These are phyloP conservation scores for Lipomyces orientalis DNA, from an alignment of 805 yeast genomes.

Conservation along the genomic window DNA sequence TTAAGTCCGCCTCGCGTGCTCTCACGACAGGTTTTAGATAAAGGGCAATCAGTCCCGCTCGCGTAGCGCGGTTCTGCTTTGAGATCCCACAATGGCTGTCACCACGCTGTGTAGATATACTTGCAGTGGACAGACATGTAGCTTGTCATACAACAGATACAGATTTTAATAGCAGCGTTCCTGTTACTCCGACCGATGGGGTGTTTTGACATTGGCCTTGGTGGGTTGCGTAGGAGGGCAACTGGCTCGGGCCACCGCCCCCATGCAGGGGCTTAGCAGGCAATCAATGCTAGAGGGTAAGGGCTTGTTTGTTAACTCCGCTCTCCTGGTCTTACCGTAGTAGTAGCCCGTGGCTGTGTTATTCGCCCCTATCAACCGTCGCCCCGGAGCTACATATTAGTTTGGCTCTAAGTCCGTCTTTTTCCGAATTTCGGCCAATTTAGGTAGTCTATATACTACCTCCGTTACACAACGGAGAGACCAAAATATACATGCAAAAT, in stretches of 20 bases:
- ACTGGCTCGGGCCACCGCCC: not conserved
- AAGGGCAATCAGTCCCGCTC: too few relatives aligned
- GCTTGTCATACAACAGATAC: too few relatives aligned
- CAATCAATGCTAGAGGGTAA: not conserved
- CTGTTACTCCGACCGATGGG: too few relatives aligned
- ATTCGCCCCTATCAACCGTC: not conserved
- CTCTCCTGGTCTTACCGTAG: not conserved
- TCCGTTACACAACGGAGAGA: too few relatives aligned
- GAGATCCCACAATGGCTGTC: too few relatives aligned
- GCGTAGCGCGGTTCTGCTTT: not conserved
- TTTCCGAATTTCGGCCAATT: not conserved
- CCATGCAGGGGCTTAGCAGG: not conserved
- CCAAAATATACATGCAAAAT: too few relatives aligned
- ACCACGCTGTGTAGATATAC: too few relatives aligned
- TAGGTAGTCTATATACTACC: too few relatives aligned
- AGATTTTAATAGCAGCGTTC: too few relatives aligned
- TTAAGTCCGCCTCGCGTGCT: constrained; percentile 4
- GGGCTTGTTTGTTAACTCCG: not conserved
- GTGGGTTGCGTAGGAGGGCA: not conserved
- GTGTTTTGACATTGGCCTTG: not conserved
- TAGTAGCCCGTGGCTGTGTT: not conserved
- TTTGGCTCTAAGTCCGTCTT: not conserved
- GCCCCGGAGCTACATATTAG: not conserved
- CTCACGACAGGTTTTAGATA: too few relatives aligned
- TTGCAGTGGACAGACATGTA: too few relatives aligned